Conservation (phyloP, 2,329 filamentous ascomycete species). For the Aplosporella prunicola region DNA sequence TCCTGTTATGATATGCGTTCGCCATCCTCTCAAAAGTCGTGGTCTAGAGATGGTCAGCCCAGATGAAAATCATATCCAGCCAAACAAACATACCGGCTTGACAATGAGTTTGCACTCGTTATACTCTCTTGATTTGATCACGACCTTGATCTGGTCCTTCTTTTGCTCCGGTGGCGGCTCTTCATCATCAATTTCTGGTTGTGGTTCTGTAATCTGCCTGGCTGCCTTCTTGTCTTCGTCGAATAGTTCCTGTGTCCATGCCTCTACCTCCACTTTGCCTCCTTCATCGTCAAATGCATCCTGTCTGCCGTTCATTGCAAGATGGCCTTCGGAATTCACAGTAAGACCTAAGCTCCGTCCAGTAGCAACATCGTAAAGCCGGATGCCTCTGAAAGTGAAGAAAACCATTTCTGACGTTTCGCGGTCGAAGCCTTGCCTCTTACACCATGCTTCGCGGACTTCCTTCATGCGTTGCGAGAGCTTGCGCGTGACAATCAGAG, state of each 20-base stretch:
- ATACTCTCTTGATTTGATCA: conserved; percentile 43
- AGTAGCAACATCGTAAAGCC: conserved; percentile 67
- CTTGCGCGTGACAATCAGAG: conserved; percentile 56
- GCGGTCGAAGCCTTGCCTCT: conserved; percentile 46
- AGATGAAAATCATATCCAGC: not conserved
- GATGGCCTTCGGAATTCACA: conserved; percentile 31
- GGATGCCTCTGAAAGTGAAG: conserved; percentile 67
- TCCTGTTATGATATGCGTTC: conserved; percentile 20
- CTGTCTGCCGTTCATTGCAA: conserved; percentile 30
- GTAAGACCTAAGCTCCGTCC: conserved; percentile 56
- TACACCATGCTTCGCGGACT: conserved; percentile 61
- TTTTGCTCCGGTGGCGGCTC: conserved; percentile 12
- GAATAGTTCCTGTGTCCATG: conserved; percentile 60
- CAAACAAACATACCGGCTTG: conserved; percentile 31
- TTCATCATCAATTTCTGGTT: conserved; percentile 18
- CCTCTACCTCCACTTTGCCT: conserved; percentile 61
- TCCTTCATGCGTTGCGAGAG: conserved; percentile 58
- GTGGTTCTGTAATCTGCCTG: conserved; percentile 28
- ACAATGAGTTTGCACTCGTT: conserved; percentile 44
- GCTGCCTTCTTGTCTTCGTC: conserved; percentile 38
- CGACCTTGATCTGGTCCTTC: conserved; percentile 33
- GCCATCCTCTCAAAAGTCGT: conserved; percentile 16
- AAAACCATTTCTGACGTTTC: conserved; percentile 50
- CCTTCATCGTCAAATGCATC: conserved; percentile 45
- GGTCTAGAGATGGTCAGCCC: conserved; percentile 14